Evolutionary conservation across 2,329 filamentous ascomycete genomes (phyloP).

Genomic region (Chaetomium globosum): DNA sequence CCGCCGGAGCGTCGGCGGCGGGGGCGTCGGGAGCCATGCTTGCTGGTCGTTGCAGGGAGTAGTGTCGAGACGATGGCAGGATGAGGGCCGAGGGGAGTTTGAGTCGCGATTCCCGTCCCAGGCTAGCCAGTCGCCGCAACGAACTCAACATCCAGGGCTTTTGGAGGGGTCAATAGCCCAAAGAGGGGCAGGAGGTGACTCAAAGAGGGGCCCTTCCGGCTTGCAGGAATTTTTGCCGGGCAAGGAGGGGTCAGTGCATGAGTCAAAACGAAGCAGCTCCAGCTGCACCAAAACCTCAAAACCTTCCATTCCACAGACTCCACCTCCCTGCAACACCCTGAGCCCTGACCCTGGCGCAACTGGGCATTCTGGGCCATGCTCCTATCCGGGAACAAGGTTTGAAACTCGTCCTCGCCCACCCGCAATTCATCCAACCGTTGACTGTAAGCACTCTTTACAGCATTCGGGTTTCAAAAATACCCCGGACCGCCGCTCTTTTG

Average conservation of each 20-base stretch:
- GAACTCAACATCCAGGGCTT: slow-evolving; percentile 36
- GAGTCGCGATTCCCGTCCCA: slow-evolving; percentile 33
- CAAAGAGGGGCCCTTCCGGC: slow-evolving; percentile 26
- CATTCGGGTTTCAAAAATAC: background rate
- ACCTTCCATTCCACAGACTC: background rate
- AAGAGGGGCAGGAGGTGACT: slow-evolving; percentile 31
- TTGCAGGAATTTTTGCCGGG: slow-evolving; percentile 31
- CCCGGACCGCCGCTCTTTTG: background rate
- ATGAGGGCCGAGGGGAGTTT: slow-evolving; percentile 29
- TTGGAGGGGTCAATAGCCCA: slow-evolving; percentile 32
- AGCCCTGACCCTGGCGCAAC: background rate
- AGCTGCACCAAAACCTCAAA: background rate
- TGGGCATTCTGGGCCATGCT: background rate
- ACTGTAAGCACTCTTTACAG: background rate
- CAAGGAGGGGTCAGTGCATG: slow-evolving; percentile 25
- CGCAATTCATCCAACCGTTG: background rate
- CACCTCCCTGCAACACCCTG: background rate
- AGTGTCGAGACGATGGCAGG: slow-evolving; percentile 31
- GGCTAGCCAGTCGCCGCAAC: slow-evolving; percentile 35
- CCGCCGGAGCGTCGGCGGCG: slow-evolving; percentile 21
- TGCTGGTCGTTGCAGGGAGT: slow-evolving; percentile 25
- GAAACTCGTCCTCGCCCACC: background rate
- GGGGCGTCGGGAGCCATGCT: slow-evolving; percentile 33
- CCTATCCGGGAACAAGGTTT: background rate
- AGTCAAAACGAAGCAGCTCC: slow-evolving; percentile 22